phyloP scores from a whole-genome alignment of 2,329 filamentous ascomycete species.

The Fusarium illudens region DNA sequence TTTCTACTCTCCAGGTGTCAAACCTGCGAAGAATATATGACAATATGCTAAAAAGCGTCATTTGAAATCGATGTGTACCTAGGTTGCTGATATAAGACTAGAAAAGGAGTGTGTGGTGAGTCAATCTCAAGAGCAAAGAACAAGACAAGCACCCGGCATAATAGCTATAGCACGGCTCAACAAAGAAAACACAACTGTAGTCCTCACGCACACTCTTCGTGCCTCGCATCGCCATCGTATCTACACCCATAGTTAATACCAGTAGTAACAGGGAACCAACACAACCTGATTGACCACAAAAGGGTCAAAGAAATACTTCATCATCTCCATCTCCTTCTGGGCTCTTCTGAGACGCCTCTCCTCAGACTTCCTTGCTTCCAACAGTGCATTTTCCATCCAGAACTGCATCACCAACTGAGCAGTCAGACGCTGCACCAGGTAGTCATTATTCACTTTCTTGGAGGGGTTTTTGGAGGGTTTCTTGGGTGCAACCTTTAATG shows the following conservation, averaged over 20 bases:
- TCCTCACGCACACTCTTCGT: background rate
- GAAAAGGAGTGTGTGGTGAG: background rate
- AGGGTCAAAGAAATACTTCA: background rate
- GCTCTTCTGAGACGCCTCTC: background rate
- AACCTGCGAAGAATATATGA: background rate
- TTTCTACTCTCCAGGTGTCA: background rate
- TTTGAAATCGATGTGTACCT: background rate
- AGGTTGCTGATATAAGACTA: background rate
- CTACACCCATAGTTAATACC: background rate
- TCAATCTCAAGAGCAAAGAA: background rate
- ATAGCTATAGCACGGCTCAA: background rate
- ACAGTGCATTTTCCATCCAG: background rate
- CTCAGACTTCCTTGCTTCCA: background rate
- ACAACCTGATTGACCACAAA: background rate
- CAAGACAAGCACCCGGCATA: background rate
- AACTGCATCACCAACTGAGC: background rate
- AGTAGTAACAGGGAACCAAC: background rate
- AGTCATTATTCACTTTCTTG: background rate
- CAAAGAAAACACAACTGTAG: background rate
- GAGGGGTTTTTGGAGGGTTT: background rate
- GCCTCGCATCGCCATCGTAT: too few species aligned
- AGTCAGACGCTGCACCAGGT: background rate
- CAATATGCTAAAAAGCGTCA: background rate
- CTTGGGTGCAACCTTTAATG: background rate
- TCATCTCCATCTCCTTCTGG: background rate